A percentile compares a stretch with the other conserved stretches of the same genome.
These are phyloP conservation scores for Penicillium sp. DNA, from an alignment of 2,329 filamentous ascomycete genomes.

Conservation along the genomic window DNA sequence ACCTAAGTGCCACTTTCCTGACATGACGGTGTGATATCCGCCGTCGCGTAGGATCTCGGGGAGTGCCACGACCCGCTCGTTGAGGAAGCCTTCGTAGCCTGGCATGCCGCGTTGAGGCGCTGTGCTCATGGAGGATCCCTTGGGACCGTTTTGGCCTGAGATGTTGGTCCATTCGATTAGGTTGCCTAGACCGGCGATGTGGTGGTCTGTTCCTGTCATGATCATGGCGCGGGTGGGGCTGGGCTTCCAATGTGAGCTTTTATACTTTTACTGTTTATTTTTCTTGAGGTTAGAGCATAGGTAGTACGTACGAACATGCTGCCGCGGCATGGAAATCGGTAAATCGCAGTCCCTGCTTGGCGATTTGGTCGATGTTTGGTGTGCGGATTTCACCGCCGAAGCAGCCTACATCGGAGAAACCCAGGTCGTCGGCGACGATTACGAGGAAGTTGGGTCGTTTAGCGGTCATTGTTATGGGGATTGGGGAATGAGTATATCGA, in stretches of 20 bases:
- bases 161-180: constrained; percentile 57
- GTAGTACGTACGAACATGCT: constrained; percentile 53
- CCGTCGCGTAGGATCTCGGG: constrained; percentile 57
- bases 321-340: constrained; percentile 64
- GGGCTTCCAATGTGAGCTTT: not conserved
- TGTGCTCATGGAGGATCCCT: constrained; percentile 50
- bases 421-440: constrained; percentile 57
- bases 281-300: not conserved
- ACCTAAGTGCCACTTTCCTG: constrained; percentile 63
- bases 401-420: constrained; percentile 58
- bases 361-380: constrained; percentile 55
- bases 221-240: constrained; percentile 62
- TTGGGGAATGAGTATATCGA: not conserved
- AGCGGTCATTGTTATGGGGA: constrained; percentile 21
- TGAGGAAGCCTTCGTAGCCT: constrained; percentile 62
- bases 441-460: constrained; percentile 59
- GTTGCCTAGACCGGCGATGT: constrained; percentile 53
- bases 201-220: constrained; percentile 62
- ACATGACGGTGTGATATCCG: constrained; percentile 59
- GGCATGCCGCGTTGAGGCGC: constrained; percentile 56
- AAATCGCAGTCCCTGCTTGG: constrained; percentile 54
- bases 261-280: not conserved
- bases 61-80: constrained; percentile 56
- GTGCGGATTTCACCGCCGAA: constrained; percentile 61
- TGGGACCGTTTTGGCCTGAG: constrained; percentile 52